Percentiles rank a stretch among this genome's conserved stretches.
Conservation (phyloP, 345 rosid genomes). For the Ceriops zippeliana region DNA sequence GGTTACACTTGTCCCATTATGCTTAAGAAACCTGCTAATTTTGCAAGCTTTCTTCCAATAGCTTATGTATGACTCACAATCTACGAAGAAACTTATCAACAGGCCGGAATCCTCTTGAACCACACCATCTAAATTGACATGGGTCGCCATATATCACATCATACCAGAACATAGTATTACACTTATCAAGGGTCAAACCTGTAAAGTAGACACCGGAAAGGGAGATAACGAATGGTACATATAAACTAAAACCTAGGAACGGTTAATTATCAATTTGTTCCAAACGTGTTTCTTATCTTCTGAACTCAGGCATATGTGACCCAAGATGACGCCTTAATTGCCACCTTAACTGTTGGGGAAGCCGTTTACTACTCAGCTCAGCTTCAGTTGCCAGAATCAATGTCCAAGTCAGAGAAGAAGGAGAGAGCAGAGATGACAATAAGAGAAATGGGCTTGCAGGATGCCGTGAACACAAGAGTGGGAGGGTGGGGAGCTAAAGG, state of each 20-base stretch:
- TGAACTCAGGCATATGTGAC: slow-evolving; percentile 26
- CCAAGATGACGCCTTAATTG: slow-evolving; percentile 25
- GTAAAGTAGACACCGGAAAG: no score
- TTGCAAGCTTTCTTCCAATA: no score
- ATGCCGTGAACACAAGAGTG: slow-evolving; percentile 19
- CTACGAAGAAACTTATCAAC: no score
- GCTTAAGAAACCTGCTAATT: no score
- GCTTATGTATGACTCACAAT: no score
- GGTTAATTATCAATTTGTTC: neutral
- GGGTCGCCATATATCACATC: no score
- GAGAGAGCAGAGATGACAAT: slow-evolving; percentile 21
- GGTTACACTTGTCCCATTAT: no score
- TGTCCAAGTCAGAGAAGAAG: slow-evolving; percentile 19
- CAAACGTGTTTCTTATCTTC: neutral
- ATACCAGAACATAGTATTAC: no score
- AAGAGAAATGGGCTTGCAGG: slow-evolving; percentile 25
- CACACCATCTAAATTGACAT: no score
- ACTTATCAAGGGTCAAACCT: no score
- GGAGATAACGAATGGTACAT: neutral
- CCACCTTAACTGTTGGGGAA: slow-evolving; percentile 25
- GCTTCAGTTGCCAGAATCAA: slow-evolving; percentile 22
- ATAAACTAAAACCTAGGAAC: neutral
- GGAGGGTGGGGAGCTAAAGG: slow-evolving; percentile 28
- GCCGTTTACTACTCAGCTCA: slow-evolving; percentile 22
- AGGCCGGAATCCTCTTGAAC: no score